These are phyloP conservation scores for Sindora glabra DNA, from an alignment of 306 rosid genomes.

Conservation along the genomic window DNA sequence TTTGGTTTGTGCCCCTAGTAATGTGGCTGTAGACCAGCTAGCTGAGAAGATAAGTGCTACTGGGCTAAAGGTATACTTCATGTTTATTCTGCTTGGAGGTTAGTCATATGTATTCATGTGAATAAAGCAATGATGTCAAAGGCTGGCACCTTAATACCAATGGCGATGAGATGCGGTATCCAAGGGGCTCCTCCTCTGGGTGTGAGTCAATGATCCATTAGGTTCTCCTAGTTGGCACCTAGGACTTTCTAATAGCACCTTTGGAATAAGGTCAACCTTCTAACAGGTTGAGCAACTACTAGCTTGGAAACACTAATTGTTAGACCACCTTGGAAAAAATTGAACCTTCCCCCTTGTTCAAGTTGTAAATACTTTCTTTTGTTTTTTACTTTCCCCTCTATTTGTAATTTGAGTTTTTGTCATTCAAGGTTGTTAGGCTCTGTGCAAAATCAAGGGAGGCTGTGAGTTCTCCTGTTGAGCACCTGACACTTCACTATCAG, in stretches of 20 bases:
- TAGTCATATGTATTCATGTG: neutral
- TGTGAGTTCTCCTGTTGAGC: conserved; percentile 99
- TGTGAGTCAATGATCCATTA: too few relatives aligned
- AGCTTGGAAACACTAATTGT: neutral
- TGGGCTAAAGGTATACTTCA: conserved; percentile 79
- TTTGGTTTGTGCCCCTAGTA: conserved; percentile 98
- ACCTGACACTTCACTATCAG: conserved; percentile 98
- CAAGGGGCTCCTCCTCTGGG: too few relatives aligned
- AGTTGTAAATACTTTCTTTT: neutral
- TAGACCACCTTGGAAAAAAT: neutral
- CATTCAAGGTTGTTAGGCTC: conserved; percentile 84
- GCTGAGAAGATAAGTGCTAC: conserved; percentile 99
- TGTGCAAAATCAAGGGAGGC: conserved; percentile 99
- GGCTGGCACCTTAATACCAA: too few relatives aligned
- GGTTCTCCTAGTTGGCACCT: too few relatives aligned
- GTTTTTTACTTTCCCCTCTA: neutral
- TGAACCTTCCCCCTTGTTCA: neutral
- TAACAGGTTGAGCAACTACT: too few relatives aligned
- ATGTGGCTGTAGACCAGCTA: conserved; percentile 93
- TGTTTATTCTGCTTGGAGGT: neutral
- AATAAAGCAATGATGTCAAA: neutral
- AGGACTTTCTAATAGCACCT: too few relatives aligned
- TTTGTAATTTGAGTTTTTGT: conserved; percentile 7
- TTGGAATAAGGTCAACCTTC: too few relatives aligned
- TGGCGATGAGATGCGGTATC: too few relatives aligned